A percentile compares a stretch with the other conserved stretches of the same genome.
Evolutionary conservation across 1,139 yeast species (phyloP).

Genomic region (Protomyces gravidus): DNA sequence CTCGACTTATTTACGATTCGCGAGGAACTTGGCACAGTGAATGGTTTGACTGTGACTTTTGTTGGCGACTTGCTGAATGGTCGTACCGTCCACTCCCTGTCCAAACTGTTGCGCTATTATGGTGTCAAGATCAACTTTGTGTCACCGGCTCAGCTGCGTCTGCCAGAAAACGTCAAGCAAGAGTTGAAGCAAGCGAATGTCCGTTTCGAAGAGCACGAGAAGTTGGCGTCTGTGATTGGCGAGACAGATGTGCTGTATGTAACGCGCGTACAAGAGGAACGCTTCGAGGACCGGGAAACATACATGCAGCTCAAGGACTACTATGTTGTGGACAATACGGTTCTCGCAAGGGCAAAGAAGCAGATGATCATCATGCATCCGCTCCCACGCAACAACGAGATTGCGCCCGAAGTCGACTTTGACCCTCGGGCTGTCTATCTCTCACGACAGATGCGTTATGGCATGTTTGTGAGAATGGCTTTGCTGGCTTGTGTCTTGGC

Average conservation of each 20-base stretch:
- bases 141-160: conserved; percentile 77
- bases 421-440: conserved; percentile 53
- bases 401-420: conserved; percentile 95
- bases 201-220: conserved; percentile 67
- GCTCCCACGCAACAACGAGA: conserved; percentile 93
- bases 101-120: conserved; percentile 83
- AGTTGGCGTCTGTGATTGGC: conserved; percentile 74
- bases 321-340: conserved; percentile 87
- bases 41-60: conserved; percentile 94
- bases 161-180: conserved; percentile 68
- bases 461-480: conserved; percentile 98
- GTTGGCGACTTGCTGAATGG: conserved; percentile 99
- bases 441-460: conserved; percentile 69
- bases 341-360: conserved; percentile 86
- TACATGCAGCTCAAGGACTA: conserved; percentile 87
- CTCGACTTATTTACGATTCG: conserved; percentile 95
- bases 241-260: conserved; percentile 93
- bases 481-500: conserved; percentile 92
- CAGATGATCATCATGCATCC: conserved; percentile 98
- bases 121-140: conserved; percentile 91
- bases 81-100: conserved; percentile 96
- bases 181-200: conserved; percentile 63
- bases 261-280: conserved; percentile 96
- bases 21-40: conserved; percentile 97
- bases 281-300: conserved; percentile 70